Base-by-base conservation (phyloP, 75 land plant species). In the Ceratopteris richardii region DNA sequence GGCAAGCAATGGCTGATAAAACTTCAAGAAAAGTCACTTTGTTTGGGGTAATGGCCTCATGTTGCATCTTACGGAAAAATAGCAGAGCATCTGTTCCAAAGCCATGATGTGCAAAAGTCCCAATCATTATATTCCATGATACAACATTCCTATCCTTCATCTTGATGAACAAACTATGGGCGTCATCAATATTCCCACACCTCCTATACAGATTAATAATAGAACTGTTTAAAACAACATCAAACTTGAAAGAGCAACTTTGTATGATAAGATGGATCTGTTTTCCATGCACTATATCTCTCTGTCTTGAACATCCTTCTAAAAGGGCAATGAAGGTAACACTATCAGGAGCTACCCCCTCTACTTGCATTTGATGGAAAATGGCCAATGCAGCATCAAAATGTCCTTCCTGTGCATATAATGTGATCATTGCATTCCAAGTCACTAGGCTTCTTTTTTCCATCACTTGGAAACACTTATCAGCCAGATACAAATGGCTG, bases 131-230 rank as follows among this genome's bases (percentile, higher is more conserved):
- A 54, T 54, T 54, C 57, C 57, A 54, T 30, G 31, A 54, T 20
- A 54, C 31, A 27, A 54, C 16, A 26, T 54, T 30, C 31, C 27
- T 27, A 17, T 2, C 2, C 5, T 18, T 3, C 57, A 54, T 54
- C 3, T 20, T 1, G 18, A 16, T 23, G 23, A 54, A 54, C 16
- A 54, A n/a, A 18, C 23, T 3, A 3, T 26, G 57, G n/a, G 57
- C 29, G 2, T 4, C 9, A 21, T n/a, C 10, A 28, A 54, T 1
- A 1, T 20, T 26, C 3, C 57, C 57, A 66, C 81, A 71, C 40
- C 75, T 81, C 2, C 55, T 75, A 60, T 84, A 84, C 78, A 82
- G 67, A 57, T 82, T 80, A 20, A 81, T 65, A 1, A 75, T 70
- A 13, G 84, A 69, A 67, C 69, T 81, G 11, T 27, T 58, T 0